Evolutionary conservation across 306 rosid genomes (phyloP), one percentile per base, ranked within the genome.

Genomic region (Macrotyloma uniflorum): DNA sequence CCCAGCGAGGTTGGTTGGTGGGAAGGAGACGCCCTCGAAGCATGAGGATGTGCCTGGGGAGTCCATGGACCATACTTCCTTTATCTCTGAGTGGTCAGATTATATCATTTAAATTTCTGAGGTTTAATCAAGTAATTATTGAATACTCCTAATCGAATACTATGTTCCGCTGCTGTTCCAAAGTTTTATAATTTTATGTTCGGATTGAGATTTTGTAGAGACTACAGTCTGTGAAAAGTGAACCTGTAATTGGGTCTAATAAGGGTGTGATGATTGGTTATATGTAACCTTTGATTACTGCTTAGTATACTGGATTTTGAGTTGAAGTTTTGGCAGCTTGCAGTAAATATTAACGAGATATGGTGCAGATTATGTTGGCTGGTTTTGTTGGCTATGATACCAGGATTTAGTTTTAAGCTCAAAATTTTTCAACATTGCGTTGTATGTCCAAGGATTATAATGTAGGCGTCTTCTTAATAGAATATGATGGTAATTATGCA

Each of bases 1-100:
- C 67, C 98, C 98, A 0, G 97, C 99, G 0, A 88, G 98, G 79
- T 82, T 95, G 81, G 90, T 95, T 12, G 98, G 99, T 57, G 98
- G 99, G 20, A 95, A 95, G 86, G 98, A 95, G 67, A 83, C 83
- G 78, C 97, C 98, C 3, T 80, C 91, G 1, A 65, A 75, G 81
- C 98, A 68, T 51, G 89, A 88, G 80, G 99, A 95, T 63, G 93
- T 95, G 18, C 98, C 99, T 9, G 99, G 97, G 61, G 93, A 92
- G 77, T 95, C 97, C 63, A 95, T 93, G 99, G 98, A 93, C 67
- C 98, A 91, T 70, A 95, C 98, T 16, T 95, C 98, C 28, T 95
- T 95, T 75, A 89, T 95, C 6, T 88, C 98, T 2, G 90, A 92
- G 49, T 95, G 99, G 99, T 92, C 97, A 53, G 98, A 95, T 78